Evolutionary conservation across 2,329 filamentous ascomycete genomes (phyloP), one percentile per base, ranked within the genome.

Genomic region (Calycina herbarum): DNA sequence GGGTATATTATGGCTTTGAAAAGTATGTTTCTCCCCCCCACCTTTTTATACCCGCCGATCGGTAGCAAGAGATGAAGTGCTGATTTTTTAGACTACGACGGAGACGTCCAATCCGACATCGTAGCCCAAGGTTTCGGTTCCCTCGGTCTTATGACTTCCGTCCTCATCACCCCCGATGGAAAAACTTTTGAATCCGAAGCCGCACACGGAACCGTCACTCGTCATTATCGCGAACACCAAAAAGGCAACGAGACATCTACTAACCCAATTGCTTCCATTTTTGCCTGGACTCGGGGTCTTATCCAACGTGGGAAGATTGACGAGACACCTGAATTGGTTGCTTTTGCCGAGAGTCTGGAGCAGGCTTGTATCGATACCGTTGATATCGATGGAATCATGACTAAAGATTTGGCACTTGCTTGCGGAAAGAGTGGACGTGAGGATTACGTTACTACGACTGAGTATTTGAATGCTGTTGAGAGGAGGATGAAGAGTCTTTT

Each of bases 211-310:
- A 98, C 95, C 70, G 95, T 99, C 72, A 99, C 95, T 63, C 92
- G 95, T 76, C 95, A 98, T 85, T 98, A 93, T 88, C 93, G 95
- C 78, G 94, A 98, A 84, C 92, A 98, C 86, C 95, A 98, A 82
- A 97, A 97, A 85, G 95, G 95, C 78, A 89, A 89, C 74, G 93
- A 97, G 82, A 99, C 95, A 64, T 97, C 93, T 57, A 99, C 95
- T 73, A 98, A 99, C 88, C 95, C 95, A 68, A 98, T 98, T 75
- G 95, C 95, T 69, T 96, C 93, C 78, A 98, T 99, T 83, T 99
- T 98, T 79, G 95, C 95, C 76, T 99, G 95, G 95, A 98, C 95
- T 67, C 91, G 95, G 67, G 95, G 95, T 75, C 87, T 99, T 59
- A 82, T 92, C 73, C 95, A 97, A 86, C 92, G 95, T 75, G 95